Base-by-base conservation (phyloP, 2,329 filamentous ascomycete genomes). In the Sodiomyces alkalinus region DNA sequence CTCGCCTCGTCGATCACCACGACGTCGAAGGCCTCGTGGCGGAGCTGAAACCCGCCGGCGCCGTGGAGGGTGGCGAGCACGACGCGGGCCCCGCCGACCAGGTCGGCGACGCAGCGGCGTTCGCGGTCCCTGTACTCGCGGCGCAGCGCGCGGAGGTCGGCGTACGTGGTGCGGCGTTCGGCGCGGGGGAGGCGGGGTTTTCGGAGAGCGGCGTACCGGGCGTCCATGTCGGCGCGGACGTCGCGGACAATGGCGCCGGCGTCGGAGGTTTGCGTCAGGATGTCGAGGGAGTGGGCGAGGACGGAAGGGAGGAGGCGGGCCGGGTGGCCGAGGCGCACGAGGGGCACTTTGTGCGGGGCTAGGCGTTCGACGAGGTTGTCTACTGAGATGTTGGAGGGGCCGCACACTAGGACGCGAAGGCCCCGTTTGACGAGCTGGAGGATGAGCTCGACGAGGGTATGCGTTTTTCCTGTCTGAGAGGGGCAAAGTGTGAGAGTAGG, bases 341-440 rank as follows among this genome's bases (percentile, higher is more conserved):
- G 83, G 0, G 83, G 78, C 2, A 94, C 64, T 44, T 83, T 85
- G 50, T 86, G 80, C 0, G 80, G 74, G 2, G 85, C 73, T 2
- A 96, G 67, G 6, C 90, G 74, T 53, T 98, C 90, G 7, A 94
- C 86, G 33, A 98, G 92, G 46, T 98, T 98, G 64, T 98, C 90
- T 1, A 98, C 90, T 1, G 83, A 90, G 41, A 98, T 86, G 48
- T 98, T 98, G 17, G 83, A 93, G 0, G 90, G 90, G 0, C 87
- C 90, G 44, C 90, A 96, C n/a, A 96, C 87, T 2, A 96, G 64
- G 8, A 96, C 62, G 2, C 85, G 28, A 10, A 26, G 22, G 19
- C 74, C 68, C 15, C 71, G 69, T 45, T 75, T 76, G 30, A 92
- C 61, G 41, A 96, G 60, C 46, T 98, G 90, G n/a, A 92, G 62